Conservation (phyloP, 139 green algal genomes). For the Zygnema cylindricum region DNA sequence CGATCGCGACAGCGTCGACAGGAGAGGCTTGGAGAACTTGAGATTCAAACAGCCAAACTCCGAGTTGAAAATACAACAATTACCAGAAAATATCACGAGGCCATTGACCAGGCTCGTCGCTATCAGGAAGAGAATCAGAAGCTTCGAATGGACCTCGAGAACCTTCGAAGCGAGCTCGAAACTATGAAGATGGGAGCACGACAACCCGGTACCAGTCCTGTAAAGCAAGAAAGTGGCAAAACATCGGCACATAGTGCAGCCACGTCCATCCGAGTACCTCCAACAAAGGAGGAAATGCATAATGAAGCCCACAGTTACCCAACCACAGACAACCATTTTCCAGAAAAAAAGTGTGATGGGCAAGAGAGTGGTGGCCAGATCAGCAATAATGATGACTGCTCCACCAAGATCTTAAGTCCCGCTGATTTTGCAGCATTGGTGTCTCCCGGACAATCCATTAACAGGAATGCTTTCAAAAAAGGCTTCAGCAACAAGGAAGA, state of each 20-base stretch:
- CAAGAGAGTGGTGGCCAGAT: too few species aligned
- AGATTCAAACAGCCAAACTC: conserved; percentile 16
- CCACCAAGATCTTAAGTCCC: background rate
- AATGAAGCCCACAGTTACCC: background rate
- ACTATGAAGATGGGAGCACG: background rate
- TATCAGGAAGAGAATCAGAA: background rate
- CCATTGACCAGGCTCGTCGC: background rate
- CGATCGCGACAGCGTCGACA: conserved; percentile 51
- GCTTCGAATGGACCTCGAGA: background rate
- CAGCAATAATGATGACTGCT: background rate
- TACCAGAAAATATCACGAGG: background rate
- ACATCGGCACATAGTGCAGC: background rate
- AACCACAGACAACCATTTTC: background rate
- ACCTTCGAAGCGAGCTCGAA: background rate
- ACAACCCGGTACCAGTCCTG: background rate
- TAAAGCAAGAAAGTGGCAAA: background rate
- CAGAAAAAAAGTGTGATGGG: background rate
- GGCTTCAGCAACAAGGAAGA: background rate
- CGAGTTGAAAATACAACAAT: background rate
- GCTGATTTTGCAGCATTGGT: background rate
- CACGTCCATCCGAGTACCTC: too few species aligned
- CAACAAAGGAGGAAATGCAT: background rate
- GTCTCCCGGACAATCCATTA: background rate
- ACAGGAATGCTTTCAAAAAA: too few species aligned
- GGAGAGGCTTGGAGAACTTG: conserved; percentile 44